Percentiles rank a stretch among this genome's conserved stretches.
Conservation (phyloP, 352 stramenopile species). For the Phytophthora tubulina region DNA sequence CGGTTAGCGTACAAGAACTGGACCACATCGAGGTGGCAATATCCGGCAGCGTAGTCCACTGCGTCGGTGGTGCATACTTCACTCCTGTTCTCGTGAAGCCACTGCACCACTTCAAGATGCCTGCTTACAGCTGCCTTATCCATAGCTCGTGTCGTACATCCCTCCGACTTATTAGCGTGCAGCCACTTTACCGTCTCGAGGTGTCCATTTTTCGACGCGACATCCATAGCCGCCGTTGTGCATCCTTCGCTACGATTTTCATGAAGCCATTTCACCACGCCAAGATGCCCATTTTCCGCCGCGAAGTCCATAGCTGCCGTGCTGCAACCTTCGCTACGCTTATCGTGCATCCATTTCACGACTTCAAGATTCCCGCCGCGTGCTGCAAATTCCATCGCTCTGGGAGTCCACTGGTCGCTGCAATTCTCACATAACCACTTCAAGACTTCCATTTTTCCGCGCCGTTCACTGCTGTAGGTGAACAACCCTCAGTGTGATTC, state of each 20-base stretch:
- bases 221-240: too few relatives aligned
- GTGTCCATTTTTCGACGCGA: too few relatives aligned
- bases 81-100: too few relatives aligned
- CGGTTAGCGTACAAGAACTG: too few relatives aligned
- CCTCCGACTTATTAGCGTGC: too few relatives aligned
- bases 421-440: constrained; percentile 15
- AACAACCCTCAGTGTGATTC: background rate
- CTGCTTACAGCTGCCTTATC: too few relatives aligned
- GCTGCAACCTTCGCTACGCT: constrained; percentile 19
- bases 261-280: background rate
- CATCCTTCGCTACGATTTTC: too few relatives aligned
- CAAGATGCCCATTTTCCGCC: constrained; percentile 13
- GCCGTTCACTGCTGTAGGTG: constrained; percentile 5
- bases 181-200: too few relatives aligned
- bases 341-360: constrained; percentile 22
- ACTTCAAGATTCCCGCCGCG: constrained; percentile 14
- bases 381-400: constrained; percentile 13
- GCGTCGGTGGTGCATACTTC: too few relatives aligned
- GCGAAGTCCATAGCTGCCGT: constrained; percentile 17
- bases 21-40: too few relatives aligned
- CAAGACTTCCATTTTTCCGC: constrained; percentile 19
- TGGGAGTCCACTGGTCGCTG: constrained; percentile 9
- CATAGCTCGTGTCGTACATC: background rate
- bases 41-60: too few relatives aligned
- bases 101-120: constrained; percentile 6